Percentiles rank a stretch among this genome's conserved stretches.
phyloP scores from a whole-genome alignment of 2,329 filamentous ascomycete genomes.

The Colletotrichum magnum region DNA sequence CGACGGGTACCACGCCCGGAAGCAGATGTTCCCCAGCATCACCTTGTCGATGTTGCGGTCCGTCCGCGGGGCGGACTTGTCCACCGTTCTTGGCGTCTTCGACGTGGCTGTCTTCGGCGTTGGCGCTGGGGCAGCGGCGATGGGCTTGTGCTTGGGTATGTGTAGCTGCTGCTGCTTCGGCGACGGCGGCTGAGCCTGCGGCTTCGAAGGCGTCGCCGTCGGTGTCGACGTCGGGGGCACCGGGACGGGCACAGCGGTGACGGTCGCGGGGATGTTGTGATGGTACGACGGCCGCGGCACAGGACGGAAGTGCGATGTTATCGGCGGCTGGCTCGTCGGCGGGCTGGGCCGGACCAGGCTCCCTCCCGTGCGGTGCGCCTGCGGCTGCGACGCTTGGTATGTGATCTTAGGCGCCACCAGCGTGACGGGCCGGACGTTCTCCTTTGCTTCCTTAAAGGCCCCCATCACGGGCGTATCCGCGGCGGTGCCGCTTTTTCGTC shows the following conservation, averaged over 20 bases:
- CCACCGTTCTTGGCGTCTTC: slow-evolving; percentile 37
- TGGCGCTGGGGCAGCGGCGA: slow-evolving; percentile 21
- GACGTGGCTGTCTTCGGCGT: slow-evolving; percentile 22
- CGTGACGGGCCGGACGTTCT: slow-evolving; percentile 50
- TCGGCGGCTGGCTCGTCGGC: slow-evolving; percentile 41
- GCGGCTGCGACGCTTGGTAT: slow-evolving; percentile 55
- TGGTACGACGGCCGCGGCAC: slow-evolving; percentile 24
- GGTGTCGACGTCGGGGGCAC: slow-evolving; percentile 38
- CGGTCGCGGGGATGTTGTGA: slow-evolving; percentile 12
- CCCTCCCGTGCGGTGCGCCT: slow-evolving; percentile 38
- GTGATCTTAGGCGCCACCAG: slow-evolving; percentile 58
- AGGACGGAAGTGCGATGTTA: slow-evolving; percentile 36
- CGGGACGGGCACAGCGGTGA: slow-evolving; percentile 29
- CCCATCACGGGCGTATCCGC: slow-evolving; percentile 20
- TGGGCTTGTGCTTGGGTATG: background rate
- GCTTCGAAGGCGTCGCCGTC: slow-evolving; percentile 38
- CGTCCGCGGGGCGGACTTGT: slow-evolving; percentile 56
- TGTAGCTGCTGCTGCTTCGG: slow-evolving; percentile 40
- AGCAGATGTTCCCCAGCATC: slow-evolving; percentile 85
- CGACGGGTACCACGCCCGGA: slow-evolving; percentile 93
- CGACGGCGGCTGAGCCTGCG: slow-evolving; percentile 37
- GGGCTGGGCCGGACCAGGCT: slow-evolving; percentile 41
- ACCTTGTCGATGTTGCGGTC: slow-evolving; percentile 90
- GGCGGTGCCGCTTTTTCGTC: slow-evolving; percentile 31
- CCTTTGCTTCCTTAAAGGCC: slow-evolving; percentile 42